Evolutionary conservation across 2,329 filamentous ascomycete species (phyloP).

Genomic region (Cryoendolithus antarcticus): DNA sequence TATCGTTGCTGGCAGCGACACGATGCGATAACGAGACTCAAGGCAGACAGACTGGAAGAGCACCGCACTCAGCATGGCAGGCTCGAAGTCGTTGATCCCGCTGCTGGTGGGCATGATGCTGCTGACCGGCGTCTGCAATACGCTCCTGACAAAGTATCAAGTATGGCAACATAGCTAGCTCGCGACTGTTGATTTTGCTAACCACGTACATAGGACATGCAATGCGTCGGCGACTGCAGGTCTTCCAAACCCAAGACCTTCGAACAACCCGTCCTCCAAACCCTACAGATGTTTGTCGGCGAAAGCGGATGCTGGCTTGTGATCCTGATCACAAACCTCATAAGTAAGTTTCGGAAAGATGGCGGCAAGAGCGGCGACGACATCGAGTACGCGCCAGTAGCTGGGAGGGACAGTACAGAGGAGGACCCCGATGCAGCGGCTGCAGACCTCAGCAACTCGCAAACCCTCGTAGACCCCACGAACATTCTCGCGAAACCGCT

Average conservation of each 20-base stretch:
- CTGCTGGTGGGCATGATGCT: slow-evolving; percentile 94
- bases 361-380: slow-evolving; percentile 12
- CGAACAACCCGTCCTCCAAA: slow-evolving; percentile 92
- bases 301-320: slow-evolving; percentile 96
- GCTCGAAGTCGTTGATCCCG: slow-evolving; percentile 45
- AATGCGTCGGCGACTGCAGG: slow-evolving; percentile 88
- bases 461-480: slow-evolving; percentile 26
- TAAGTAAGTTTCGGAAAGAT: slow-evolving; percentile 33
- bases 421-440: slow-evolving; percentile 20
- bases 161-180: slow-evolving; percentile 34
- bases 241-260: slow-evolving; percentile 59
- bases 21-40: too few relatives aligned
- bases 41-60: too few relatives aligned
- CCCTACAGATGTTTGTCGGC: slow-evolving; percentile 93
- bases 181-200: slow-evolving; percentile 4
- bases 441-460: slow-evolving; percentile 22
- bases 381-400: slow-evolving; percentile 18
- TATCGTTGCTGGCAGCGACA: too few relatives aligned
- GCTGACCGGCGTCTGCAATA: slow-evolving; percentile 91
- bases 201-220: slow-evolving; percentile 58
- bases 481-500: slow-evolving; percentile 40
- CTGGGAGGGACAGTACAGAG: slow-evolving; percentile 18
- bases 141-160: slow-evolving; percentile 91
- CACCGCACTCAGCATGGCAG: too few relatives aligned
- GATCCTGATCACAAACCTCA: slow-evolving; percentile 56